phyloP scores from a whole-genome alignment of 768 basidiomycete genomes.

The Rhodotorula diobovata region DNA sequence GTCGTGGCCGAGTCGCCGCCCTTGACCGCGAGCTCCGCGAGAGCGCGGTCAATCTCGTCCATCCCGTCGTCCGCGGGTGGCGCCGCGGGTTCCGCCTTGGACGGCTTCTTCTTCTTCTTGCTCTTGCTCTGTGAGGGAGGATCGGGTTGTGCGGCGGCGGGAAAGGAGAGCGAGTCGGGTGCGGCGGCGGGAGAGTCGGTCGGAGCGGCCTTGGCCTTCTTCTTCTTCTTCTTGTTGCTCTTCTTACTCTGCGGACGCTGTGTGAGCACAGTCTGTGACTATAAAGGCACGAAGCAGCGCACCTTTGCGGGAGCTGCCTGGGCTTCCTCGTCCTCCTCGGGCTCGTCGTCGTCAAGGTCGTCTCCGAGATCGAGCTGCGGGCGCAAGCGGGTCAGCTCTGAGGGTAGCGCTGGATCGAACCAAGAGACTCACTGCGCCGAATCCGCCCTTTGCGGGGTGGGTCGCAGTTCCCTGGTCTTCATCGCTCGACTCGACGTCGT shows the following conservation, averaged over 20 bases:
- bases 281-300: no score
- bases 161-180: background rate
- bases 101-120: conserved; percentile 15
- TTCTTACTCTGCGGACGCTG: conserved; percentile 5
- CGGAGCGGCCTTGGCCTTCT: conserved; percentile 42
- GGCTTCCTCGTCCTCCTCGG: conserved; percentile 48
- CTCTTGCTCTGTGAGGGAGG: conserved; percentile 1
- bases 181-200: conserved; percentile 6
- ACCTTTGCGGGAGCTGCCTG: conserved; percentile 8
- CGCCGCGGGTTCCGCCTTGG: background rate
- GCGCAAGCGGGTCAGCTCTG: background rate
- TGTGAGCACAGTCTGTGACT: background rate
- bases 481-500: conserved; percentile 25
- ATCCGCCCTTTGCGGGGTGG: conserved; percentile 25
- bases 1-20: conserved; percentile 44
- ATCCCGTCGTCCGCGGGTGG: conserved; percentile 55
- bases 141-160: background rate
- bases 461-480: conserved; percentile 20
- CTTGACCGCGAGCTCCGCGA: conserved; percentile 62
- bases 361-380: conserved; percentile 47
- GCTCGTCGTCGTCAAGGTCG: conserved; percentile 46
- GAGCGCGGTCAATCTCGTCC: conserved; percentile 77
- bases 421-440: conserved; percentile 39
- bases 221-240: conserved; percentile 46
- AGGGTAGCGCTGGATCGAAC: background rate